Evolutionary conservation across 2,329 filamentous ascomycete genomes (phyloP).

Genomic region (Colletotrichum sansevieriae): DNA sequence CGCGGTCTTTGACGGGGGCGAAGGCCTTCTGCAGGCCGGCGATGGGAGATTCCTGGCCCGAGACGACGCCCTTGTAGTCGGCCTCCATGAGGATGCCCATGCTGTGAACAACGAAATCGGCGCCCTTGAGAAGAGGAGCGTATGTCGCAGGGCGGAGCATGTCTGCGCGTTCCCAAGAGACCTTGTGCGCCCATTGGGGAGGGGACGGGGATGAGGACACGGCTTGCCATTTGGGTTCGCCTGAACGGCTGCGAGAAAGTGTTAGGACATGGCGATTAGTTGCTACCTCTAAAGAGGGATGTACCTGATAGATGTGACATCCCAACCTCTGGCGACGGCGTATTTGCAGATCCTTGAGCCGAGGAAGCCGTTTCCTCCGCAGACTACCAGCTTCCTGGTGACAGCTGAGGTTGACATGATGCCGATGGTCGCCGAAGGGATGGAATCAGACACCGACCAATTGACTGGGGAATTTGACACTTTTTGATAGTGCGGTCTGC

Average conservation of each 20-base stretch:
- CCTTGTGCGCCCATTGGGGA: slow-evolving; percentile 84
- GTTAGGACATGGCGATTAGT: slow-evolving; percentile 42
- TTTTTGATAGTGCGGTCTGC: background rate
- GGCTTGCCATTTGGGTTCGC: slow-evolving; percentile 86
- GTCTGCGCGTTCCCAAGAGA: slow-evolving; percentile 90
- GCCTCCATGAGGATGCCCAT: slow-evolving; percentile 97
- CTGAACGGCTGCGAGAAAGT: slow-evolving; percentile 77
- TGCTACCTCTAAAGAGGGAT: slow-evolving; percentile 16
- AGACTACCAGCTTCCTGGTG: slow-evolving; percentile 87
- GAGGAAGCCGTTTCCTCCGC: slow-evolving; percentile 93
- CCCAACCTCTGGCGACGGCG: slow-evolving; percentile 87
- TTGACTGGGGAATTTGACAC: background rate
- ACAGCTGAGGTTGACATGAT: slow-evolving; percentile 66
- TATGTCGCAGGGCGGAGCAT: slow-evolving; percentile 88
- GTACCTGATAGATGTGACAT: slow-evolving; percentile 92
- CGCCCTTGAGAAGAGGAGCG: slow-evolving; percentile 78
- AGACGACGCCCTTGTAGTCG: slow-evolving; percentile 94
- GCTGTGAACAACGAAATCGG: slow-evolving; percentile 90
- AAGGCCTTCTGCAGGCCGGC: slow-evolving; percentile 85
- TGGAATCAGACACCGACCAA: slow-evolving; percentile 4
- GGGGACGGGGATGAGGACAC: slow-evolving; percentile 78
- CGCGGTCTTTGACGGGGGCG: slow-evolving; percentile 72
- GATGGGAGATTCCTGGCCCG: slow-evolving; percentile 85
- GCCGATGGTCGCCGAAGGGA: slow-evolving; percentile 26
- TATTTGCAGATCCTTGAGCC: slow-evolving; percentile 92